Conservation (phyloP, 2,329 filamentous ascomycete species). For the Phyllosticta citrichinensis region DNA sequence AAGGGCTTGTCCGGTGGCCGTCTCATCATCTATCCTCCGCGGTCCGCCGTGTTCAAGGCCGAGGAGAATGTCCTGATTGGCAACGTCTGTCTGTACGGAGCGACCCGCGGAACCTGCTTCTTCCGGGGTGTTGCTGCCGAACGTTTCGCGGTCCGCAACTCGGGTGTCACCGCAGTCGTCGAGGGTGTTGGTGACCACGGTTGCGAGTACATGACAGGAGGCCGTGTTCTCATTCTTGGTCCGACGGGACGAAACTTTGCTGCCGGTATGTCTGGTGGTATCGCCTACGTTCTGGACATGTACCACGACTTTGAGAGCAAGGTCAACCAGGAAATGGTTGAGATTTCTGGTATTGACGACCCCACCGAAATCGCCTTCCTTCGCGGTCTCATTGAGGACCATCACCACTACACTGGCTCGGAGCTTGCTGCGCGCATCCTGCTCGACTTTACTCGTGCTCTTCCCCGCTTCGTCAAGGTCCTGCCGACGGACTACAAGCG, state of each 20-base stretch:
- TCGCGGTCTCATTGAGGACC: conserved; percentile 86
- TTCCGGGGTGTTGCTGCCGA: conserved; percentile 96
- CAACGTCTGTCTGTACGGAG: conserved; percentile 92
- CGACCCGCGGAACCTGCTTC: conserved; percentile 82
- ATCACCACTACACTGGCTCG: conserved; percentile 95
- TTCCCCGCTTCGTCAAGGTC: conserved; percentile 86
- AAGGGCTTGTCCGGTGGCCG: conserved; percentile 92
- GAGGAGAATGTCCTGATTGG: conserved; percentile 93
- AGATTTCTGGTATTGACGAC: conserved; percentile 74
- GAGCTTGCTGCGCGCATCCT: conserved; percentile 87
- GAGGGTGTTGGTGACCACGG: conserved; percentile 94
- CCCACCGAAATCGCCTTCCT: conserved; percentile 82
- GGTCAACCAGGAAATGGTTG: conserved; percentile 97
- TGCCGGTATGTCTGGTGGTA: conserved; percentile 96
- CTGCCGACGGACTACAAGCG: conserved; percentile 94
- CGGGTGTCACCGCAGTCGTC: conserved; percentile 88
- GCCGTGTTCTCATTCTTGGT: conserved; percentile 77
- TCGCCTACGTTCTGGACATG: conserved; percentile 87
- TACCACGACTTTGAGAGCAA: conserved; percentile 83
- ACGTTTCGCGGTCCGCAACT: conserved; percentile 94
- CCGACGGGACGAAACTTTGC: conserved; percentile 93
- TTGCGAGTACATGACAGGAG: conserved; percentile 98
- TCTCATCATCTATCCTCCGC: conserved; percentile 85
- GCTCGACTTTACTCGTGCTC: conserved; percentile 87
- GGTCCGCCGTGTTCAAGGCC: conserved; percentile 83